Evolutionary conservation across 257 asterid species (phyloP).

Genomic region (Salvia rosmarinus): DNA sequence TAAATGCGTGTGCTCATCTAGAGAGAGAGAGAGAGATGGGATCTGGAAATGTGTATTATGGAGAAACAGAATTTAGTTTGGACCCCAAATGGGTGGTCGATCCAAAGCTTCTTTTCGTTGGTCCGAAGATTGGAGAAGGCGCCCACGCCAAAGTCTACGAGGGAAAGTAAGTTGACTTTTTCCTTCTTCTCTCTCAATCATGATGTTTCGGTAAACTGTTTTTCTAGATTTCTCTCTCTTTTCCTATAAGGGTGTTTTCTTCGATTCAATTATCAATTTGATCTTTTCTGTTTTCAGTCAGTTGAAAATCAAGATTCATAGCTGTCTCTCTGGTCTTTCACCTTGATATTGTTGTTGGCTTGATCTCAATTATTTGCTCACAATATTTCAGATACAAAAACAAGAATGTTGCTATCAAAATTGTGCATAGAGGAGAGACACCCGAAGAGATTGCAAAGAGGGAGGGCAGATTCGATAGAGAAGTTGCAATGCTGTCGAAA

Average conservation of each 20-base stretch:
- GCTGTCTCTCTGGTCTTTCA: neutral
- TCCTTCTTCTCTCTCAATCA: conserved; percentile 27
- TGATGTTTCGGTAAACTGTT: conserved; percentile 21
- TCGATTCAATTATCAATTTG: neutral
- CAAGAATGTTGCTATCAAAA: conserved; percentile 86
- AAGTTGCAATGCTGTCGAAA: conserved; percentile 84
- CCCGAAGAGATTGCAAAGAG: conserved; percentile 71
- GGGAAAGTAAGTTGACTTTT: conserved; percentile 81
- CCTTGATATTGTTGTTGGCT: neutral
- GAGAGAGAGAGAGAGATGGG: conserved; percentile 45
- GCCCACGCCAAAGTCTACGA: conserved; percentile 97
- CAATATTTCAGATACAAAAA: conserved; percentile 62
- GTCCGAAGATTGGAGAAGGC: conserved; percentile 97
- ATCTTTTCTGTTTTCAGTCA: neutral
- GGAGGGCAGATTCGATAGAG: conserved; percentile 70
- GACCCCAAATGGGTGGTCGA: conserved; percentile 86
- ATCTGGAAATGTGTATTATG: conserved; percentile 68
- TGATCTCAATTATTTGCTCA: conserved; percentile 1
- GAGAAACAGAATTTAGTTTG: conserved; percentile 65
- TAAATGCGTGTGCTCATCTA: conserved; percentile 37
- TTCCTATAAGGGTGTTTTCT: neutral
- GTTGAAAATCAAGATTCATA: conserved; percentile 3
- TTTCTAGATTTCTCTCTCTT: neutral
- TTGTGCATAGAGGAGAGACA: conserved; percentile 76
- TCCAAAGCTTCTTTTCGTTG: conserved; percentile 88